Base-by-base conservation (phyloP, 306 rosid genomes). In the Quercus mongolica region DNA sequence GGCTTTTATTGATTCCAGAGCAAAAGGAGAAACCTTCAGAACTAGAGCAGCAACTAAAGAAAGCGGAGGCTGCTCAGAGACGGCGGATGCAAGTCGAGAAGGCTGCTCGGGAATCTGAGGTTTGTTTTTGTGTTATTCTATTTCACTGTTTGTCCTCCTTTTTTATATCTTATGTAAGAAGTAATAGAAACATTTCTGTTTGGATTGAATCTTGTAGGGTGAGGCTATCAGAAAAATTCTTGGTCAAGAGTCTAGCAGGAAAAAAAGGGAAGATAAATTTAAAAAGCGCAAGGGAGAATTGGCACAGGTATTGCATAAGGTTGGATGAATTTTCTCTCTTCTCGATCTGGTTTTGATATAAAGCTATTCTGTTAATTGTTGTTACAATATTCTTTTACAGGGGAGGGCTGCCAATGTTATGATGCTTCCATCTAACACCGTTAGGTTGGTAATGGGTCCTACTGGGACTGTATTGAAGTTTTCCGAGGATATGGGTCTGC, bases 151-250 rank as follows among this genome's bases (percentile, higher is more conserved):
- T 52, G 15, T 23, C 33, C 74, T 58, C 71, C 71, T 28, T 71
- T 18, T 69, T 74, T 44, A 61, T 20, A 51, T 80, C 11, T 30
- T 58, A 79, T 68, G 63, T 73, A 74, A 63, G 28, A 58, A 23
- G 56, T 73, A 46, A n/a, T 65, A 20, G 79, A 35, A 44, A 5
- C 18, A 56, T 54, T 55, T 70, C 31, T 21, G 69, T 59, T 76
- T 82, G 61, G 55, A 75, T 74, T 73, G 44, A 67, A 74, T 83
- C 44, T 77, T 84, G 80, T 73, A 93, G 99, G 98, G 91, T 35
- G 99, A 89, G 89, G 99, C 96, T 78, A 93, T 93, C 85, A 91
- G 88, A 79, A 96, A 96, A 87, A 96, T 96, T 72, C 99, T 90
- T 21, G 98, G 98, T 81, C 99, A 96, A 89, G 99, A 96, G 78